phyloP scores from a whole-genome alignment of 805 yeast genomes.

The Sungouiella blattae region DNA sequence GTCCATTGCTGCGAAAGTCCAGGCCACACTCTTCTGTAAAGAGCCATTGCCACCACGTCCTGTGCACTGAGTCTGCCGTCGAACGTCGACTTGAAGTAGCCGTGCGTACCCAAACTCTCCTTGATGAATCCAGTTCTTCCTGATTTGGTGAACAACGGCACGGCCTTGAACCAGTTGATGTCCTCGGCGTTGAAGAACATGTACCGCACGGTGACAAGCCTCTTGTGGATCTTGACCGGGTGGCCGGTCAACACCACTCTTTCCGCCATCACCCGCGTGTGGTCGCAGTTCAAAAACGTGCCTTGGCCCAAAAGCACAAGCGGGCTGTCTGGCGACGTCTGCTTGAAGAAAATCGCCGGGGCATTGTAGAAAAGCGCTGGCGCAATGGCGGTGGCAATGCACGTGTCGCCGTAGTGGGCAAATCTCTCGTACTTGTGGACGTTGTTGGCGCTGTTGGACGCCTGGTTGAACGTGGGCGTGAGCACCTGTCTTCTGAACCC shows the following conservation, averaged over 20 bases:
- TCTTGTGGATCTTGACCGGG: constrained; percentile 92
- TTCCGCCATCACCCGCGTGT: constrained; percentile 79
- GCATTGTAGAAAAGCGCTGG: constrained; percentile 82
- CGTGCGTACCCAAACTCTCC: constrained; percentile 96
- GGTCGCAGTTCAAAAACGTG: constrained; percentile 81
- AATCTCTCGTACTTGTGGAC: constrained; percentile 85
- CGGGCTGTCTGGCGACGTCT: constrained; percentile 37
- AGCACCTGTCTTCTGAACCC: constrained; percentile 88
- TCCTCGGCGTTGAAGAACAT: constrained; percentile 95
- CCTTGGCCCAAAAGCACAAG: constrained; percentile 84
- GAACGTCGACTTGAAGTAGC: constrained; percentile 93
- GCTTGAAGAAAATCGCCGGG: constrained; percentile 79
- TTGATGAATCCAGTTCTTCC: constrained; percentile 95
- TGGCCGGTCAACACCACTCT: constrained; percentile 89
- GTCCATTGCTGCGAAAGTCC: too few relatives aligned
- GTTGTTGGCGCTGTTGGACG: constrained; percentile 72
- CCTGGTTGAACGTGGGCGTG: constrained; percentile 79
- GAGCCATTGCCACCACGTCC: constrained; percentile 90
- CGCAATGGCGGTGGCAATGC: constrained; percentile 81
- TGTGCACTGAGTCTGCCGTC: constrained; percentile 88
- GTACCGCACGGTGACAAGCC: constrained; percentile 86
- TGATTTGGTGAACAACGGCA: constrained; percentile 87
- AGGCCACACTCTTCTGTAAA: constrained; percentile 96
- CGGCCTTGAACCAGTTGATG: constrained; percentile 81
- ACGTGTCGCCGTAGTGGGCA: constrained; percentile 65